Conservation (phyloP, 257 asterid species). For the Thymus mandschuricus region DNA sequence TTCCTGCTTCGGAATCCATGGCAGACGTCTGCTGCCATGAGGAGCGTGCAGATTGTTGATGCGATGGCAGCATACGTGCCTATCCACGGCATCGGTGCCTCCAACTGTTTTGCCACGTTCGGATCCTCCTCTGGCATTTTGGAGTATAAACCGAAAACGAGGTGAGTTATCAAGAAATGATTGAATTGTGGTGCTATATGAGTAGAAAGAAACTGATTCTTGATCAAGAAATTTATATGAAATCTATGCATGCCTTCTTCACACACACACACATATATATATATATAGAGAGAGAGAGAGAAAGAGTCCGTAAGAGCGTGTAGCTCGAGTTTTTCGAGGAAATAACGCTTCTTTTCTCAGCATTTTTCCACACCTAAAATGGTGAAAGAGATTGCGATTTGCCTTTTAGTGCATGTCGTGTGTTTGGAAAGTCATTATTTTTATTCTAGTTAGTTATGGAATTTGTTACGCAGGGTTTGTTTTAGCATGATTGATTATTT, state of each 20-base stretch:
- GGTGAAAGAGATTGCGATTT: not conserved
- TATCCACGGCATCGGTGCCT: constrained; percentile 51
- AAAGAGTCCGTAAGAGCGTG: too few species aligned
- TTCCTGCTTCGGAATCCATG: constrained; percentile 36
- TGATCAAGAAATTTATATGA: not conserved
- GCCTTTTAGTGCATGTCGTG: not conserved
- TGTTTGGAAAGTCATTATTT: not conserved
- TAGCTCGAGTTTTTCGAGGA: not conserved
- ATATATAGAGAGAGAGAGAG: too few species aligned
- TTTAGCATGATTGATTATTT: not conserved
- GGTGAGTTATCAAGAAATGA: not conserved
- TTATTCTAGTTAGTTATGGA: not conserved
- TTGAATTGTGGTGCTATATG: not conserved
- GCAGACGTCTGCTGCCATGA: constrained; percentile 44
- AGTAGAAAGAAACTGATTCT: not conserved
- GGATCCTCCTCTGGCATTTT: not conserved
- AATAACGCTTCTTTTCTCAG: not conserved
- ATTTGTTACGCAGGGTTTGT: not conserved
- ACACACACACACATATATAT: too few species aligned
- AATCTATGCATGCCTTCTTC: too few species aligned
- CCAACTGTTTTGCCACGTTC: constrained; percentile 26
- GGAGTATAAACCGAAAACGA: not conserved
- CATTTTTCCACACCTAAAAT: not conserved
- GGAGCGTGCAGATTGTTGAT: constrained; percentile 39
- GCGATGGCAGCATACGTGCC: constrained; percentile 48